These are phyloP conservation scores for Dioszegia aurantiaca DNA, from an alignment of 768 basidiomycete species.

Conservation along the genomic window DNA sequence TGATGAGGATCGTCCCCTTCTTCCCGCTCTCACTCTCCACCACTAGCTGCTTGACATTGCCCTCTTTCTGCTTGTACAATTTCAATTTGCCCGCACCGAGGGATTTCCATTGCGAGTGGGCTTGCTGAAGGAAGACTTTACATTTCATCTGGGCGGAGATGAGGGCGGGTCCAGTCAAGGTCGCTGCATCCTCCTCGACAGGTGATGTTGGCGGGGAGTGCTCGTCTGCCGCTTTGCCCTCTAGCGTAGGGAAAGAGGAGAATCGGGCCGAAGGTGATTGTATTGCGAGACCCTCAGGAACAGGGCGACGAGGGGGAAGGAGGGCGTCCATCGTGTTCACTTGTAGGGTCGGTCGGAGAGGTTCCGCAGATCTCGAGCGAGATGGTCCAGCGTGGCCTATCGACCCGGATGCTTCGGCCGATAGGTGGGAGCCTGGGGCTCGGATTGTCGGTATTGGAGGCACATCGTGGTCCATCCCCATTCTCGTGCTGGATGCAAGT, in stretches of 20 bases:
- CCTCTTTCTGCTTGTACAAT: constrained; percentile 71
- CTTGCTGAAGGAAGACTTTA: constrained; percentile 93
- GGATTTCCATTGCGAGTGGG: constrained; percentile 93
- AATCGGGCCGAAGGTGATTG: constrained; percentile 46
- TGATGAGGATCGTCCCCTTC: constrained; percentile 67
- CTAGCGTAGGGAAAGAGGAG: constrained; percentile 32
- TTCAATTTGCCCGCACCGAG: constrained; percentile 82
- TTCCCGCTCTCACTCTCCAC: constrained; percentile 79
- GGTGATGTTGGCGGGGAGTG: constrained; percentile 73
- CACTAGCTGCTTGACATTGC: constrained; percentile 91
- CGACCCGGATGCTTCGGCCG: constrained; percentile 16
- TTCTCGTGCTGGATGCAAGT: constrained; percentile 32
- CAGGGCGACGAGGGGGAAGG: constrained; percentile 16
- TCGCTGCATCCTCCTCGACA: constrained; percentile 56
- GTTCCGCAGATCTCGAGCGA: constrained; percentile 52
- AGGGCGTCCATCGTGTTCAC: constrained; percentile 10
- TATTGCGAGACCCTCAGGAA: constrained; percentile 2
- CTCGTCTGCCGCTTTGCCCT: constrained; percentile 41
- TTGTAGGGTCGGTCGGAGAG: constrained; percentile 28
- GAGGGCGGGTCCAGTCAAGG: constrained; percentile 65
- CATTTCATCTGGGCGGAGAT: constrained; percentile 92
- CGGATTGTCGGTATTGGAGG: constrained; percentile 36
- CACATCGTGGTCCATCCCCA: constrained; percentile 24
- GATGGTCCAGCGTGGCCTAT: constrained; percentile 14
- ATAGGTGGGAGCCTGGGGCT: constrained; percentile 30